Evolutionary conservation across 2,329 filamentous ascomycete species (phyloP).

Genomic region (Fusarium sp.): DNA sequence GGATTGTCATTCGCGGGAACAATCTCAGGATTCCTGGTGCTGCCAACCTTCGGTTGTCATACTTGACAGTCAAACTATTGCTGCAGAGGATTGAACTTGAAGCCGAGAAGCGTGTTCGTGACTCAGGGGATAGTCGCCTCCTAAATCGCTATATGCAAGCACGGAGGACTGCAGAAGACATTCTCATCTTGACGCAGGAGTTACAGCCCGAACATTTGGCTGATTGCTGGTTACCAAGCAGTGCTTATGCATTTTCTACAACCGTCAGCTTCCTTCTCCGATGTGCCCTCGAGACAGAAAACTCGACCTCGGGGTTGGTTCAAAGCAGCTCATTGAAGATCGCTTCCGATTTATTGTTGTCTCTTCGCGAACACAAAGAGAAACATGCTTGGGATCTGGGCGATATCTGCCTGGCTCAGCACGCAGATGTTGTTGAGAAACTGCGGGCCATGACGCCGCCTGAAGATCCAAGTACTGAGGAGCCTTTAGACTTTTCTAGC

Average conservation of each 20-base stretch:
- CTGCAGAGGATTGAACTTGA: slow-evolving; percentile 62
- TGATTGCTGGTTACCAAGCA: slow-evolving; percentile 64
- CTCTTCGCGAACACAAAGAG: slow-evolving; percentile 56
- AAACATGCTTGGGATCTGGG: slow-evolving; percentile 62
- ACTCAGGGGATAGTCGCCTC: slow-evolving; percentile 39
- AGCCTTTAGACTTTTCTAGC: slow-evolving; percentile 41
- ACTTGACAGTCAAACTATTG: slow-evolving; percentile 61
- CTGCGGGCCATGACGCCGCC: slow-evolving; percentile 49
- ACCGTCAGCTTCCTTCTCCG: slow-evolving; percentile 64
- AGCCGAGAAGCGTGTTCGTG: slow-evolving; percentile 49
- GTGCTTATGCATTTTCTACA: slow-evolving; percentile 61
- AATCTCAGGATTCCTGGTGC: slow-evolving; percentile 58
- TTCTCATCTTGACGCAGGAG: slow-evolving; percentile 61
- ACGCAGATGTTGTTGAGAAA: slow-evolving; percentile 61
- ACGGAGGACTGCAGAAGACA: slow-evolving; percentile 61
- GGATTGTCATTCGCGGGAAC: slow-evolving; percentile 58
- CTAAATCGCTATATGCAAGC: slow-evolving; percentile 56
- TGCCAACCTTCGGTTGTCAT: slow-evolving; percentile 64
- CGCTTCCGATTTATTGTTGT: slow-evolving; percentile 56
- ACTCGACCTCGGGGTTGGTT: slow-evolving; percentile 50
- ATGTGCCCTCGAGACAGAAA: slow-evolving; percentile 60
- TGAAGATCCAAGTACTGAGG: slow-evolving; percentile 35
- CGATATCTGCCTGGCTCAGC: slow-evolving; percentile 62
- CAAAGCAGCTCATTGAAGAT: slow-evolving; percentile 57
- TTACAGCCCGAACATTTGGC: slow-evolving; percentile 57